Evolutionary conservation across 2,329 filamentous ascomycete genomes (phyloP).

Genomic region (Cytospora paraplurivora): DNA sequence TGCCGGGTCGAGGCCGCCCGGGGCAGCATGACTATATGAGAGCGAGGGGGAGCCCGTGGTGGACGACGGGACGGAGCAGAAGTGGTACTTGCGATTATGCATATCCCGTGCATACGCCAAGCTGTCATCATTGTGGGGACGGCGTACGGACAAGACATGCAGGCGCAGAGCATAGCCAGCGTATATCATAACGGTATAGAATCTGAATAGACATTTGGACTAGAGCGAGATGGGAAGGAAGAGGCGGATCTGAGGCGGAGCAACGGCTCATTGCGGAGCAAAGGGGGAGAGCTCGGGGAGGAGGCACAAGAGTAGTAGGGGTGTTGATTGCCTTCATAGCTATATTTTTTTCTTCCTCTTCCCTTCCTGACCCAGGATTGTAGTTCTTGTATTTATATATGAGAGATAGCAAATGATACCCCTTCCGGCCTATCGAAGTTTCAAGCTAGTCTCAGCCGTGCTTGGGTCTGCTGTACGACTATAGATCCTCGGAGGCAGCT

Average conservation of each 20-base stretch:
- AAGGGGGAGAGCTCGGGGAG: background rate
- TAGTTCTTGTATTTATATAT: background rate
- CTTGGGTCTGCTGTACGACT: background rate
- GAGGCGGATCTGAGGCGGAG: background rate
- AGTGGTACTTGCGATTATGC: background rate
- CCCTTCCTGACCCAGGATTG: background rate
- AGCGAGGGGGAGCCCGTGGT: background rate
- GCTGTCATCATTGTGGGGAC: background rate
- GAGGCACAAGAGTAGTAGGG: background rate
- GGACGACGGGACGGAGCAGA: background rate
- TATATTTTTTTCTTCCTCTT: background rate
- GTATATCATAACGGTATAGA: background rate
- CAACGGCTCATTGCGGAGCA: background rate
- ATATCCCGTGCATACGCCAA: background rate
- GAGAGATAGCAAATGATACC: conserved; percentile 2
- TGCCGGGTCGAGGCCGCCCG: background rate
- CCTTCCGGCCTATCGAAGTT: conserved; percentile 1
- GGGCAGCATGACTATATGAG: background rate
- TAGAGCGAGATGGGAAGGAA: background rate
- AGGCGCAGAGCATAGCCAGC: background rate
- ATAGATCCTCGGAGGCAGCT: background rate
- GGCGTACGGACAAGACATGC: background rate
- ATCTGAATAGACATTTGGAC: background rate
- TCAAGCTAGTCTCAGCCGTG: background rate
- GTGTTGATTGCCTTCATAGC: background rate